Percentiles rank a stretch among this genome's conserved stretches.
Conservation (phyloP, 768 basidiomycete genomes). For the Lyophyllum semitale region DNA sequence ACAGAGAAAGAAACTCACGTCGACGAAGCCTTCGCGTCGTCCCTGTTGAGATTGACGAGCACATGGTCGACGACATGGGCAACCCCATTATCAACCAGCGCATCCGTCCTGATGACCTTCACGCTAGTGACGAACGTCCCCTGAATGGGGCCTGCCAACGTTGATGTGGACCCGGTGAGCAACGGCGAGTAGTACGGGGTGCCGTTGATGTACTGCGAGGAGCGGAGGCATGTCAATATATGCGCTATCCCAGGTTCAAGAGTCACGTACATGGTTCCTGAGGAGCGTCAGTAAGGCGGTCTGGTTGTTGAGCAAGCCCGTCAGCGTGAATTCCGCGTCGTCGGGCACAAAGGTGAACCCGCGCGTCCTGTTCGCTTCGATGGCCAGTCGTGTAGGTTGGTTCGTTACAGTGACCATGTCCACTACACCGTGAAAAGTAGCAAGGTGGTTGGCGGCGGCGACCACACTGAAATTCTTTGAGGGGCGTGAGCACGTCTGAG, state of each 20-base stretch:
- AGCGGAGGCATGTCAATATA: no score
- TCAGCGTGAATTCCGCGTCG: constrained; percentile 37
- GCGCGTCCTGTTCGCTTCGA: constrained; percentile 31
- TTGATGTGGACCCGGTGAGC: constrained; percentile 24
- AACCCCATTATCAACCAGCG: constrained; percentile 68
- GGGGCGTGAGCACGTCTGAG: constrained; percentile 54
- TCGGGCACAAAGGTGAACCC: constrained; percentile 71
- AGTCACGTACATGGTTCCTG: constrained; percentile 59
- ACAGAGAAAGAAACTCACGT: constrained; percentile 43
- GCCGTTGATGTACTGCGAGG: constrained; percentile 67
- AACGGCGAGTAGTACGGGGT: constrained; percentile 67
- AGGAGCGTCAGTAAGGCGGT: constrained; percentile 48
- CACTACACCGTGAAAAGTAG: constrained; percentile 35
- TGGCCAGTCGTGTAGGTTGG: constrained; percentile 32
- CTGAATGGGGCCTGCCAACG: constrained; percentile 56
- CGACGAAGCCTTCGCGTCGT: constrained; percentile 47
- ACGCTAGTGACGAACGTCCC: constrained; percentile 60
- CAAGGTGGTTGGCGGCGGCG: constrained; percentile 43
- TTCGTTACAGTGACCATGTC: constrained; percentile 24
- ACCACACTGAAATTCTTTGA: constrained; percentile 46
- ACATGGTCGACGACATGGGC: constrained; percentile 62
- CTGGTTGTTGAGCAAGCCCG: constrained; percentile 41
- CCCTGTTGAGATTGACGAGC: constrained; percentile 43
- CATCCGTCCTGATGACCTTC: constrained; percentile 56
- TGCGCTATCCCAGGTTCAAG: no score